Conservation (phyloP, 257 asterid genomes). For the Nicotiana sylvestris region DNA sequence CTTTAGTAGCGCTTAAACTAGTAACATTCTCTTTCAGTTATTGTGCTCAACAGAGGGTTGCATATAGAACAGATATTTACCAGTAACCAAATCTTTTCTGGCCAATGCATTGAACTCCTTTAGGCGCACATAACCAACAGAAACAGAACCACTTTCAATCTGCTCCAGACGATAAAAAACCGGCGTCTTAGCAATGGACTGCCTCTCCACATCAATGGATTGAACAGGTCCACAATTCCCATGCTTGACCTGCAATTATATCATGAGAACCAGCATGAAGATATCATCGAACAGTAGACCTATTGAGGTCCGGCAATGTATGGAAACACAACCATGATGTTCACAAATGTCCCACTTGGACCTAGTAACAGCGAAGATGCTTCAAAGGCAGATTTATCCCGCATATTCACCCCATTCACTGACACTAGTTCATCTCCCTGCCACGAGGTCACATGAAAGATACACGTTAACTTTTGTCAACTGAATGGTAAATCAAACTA, state of each 20-base stretch:
- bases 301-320: conserved; percentile 43
- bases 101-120: conserved; percentile 99
- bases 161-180: conserved; percentile 86
- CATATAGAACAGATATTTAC: conserved; percentile 31
- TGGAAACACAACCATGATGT: conserved; percentile 48
- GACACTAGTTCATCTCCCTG: conserved; percentile 92
- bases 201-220: conserved; percentile 73
- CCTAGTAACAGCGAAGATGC: conserved; percentile 88
- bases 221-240: conserved; percentile 91
- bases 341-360: conserved; percentile 80
- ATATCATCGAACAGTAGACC: conserved; percentile 25
- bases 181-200: conserved; percentile 86
- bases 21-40: neutral
- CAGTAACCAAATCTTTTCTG: conserved; percentile 83
- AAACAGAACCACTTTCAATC: conserved; percentile 45
- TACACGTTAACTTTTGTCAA: neutral
- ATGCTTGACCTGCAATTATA: conserved; percentile 72
- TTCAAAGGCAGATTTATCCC: conserved; percentile 91
- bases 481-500: conserved; percentile 1
- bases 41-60: neutral
- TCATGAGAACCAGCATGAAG: conserved; percentile 18
- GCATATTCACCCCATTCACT: conserved; percentile 74
- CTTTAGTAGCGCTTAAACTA: neutral
- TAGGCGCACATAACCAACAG: conserved; percentile 92
- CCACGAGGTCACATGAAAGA: conserved; percentile 18